Percentiles rank a stretch among this genome's conserved stretches.
Evolutionary conservation across 2,329 filamentous ascomycete genomes (phyloP).

Genomic region (Aspergillus sclerotialis): DNA sequence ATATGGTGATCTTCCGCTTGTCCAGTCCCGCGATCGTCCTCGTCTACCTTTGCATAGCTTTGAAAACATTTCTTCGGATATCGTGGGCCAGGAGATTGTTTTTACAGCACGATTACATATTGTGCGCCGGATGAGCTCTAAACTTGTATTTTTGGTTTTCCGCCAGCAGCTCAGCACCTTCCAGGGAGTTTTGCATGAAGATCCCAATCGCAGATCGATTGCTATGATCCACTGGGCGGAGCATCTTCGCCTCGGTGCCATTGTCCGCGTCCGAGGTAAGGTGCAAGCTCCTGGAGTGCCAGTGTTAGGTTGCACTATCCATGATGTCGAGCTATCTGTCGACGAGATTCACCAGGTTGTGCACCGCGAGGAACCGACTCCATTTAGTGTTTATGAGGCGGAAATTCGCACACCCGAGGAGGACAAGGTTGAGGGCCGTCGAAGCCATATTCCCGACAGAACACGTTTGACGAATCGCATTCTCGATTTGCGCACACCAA

Average conservation of each 20-base stretch:
- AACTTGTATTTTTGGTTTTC: conserved; percentile 78
- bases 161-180: conserved; percentile 77
- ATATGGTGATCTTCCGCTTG: conserved; percentile 53
- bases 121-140: conserved; percentile 71
- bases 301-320: conserved; percentile 67
- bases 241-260: conserved; percentile 68
- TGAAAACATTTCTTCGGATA: conserved; percentile 44
- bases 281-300: conserved; percentile 67
- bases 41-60: conserved; percentile 44
- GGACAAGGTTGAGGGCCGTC: conserved; percentile 48
- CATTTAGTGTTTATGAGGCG: conserved; percentile 65
- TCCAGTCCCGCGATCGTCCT: conserved; percentile 50
- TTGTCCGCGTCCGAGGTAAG: conserved; percentile 68
- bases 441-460: conserved; percentile 60
- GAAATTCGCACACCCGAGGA: conserved; percentile 55
- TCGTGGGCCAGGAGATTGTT: conserved; percentile 52
- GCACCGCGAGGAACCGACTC: conserved; percentile 54
- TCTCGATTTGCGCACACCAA: conserved; percentile 76
- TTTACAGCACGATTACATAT: conserved; percentile 73
- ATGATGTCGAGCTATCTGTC: conserved; percentile 69
- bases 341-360: conserved; percentile 58
- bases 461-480: conserved; percentile 73
- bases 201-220: conserved; percentile 56
- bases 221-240: conserved; percentile 84
- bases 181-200: conserved; percentile 68